phyloP scores from a whole-genome alignment of 2,329 filamentous ascomycete species.

The Pseudocercospora vitis region DNA sequence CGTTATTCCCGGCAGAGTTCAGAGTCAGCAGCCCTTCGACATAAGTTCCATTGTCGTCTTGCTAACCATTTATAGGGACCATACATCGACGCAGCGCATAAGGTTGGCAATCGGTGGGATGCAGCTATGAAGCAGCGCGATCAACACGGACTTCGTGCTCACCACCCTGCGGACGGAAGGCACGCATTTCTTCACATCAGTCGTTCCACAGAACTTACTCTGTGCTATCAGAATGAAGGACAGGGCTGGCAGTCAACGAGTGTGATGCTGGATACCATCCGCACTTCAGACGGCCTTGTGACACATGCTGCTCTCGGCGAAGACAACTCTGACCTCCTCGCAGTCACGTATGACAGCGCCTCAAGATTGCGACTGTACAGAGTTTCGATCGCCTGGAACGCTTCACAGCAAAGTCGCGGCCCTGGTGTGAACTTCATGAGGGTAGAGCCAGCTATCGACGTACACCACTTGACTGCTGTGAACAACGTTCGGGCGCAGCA shows the following conservation, averaged over 20 bases:
- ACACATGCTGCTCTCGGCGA: constrained; percentile 72
- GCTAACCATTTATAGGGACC: constrained; percentile 35
- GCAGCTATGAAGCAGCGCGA: constrained; percentile 68
- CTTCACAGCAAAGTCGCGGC: constrained; percentile 41
- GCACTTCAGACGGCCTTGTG: constrained; percentile 61
- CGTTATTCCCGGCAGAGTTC: constrained; percentile 41
- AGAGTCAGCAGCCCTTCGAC: constrained; percentile 26
- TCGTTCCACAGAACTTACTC: constrained; percentile 68
- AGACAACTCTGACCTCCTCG: constrained; percentile 57
- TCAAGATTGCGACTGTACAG: constrained; percentile 73
- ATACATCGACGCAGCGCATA: constrained; percentile 40
- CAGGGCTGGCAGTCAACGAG: constrained; percentile 67
- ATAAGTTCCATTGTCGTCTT: constrained; percentile 16
- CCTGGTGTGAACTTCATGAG: constrained; percentile 28
- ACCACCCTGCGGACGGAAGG: constrained; percentile 69
- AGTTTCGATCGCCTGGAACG: constrained; percentile 72
- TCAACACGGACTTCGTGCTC: constrained; percentile 61
- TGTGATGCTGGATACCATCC: constrained; percentile 55
- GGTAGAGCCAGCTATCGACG: constrained; percentile 34
- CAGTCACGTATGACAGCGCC: constrained; percentile 67
- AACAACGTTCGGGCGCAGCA: constrained; percentile 33
- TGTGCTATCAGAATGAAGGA: constrained; percentile 76
- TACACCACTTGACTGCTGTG: constrained; percentile 32
- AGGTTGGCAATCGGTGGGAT: constrained; percentile 56
- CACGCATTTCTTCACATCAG: constrained; percentile 77